Evolutionary conservation across 208 protist species (phyloP).

Genomic region (Trypanosoma avium): DNA sequence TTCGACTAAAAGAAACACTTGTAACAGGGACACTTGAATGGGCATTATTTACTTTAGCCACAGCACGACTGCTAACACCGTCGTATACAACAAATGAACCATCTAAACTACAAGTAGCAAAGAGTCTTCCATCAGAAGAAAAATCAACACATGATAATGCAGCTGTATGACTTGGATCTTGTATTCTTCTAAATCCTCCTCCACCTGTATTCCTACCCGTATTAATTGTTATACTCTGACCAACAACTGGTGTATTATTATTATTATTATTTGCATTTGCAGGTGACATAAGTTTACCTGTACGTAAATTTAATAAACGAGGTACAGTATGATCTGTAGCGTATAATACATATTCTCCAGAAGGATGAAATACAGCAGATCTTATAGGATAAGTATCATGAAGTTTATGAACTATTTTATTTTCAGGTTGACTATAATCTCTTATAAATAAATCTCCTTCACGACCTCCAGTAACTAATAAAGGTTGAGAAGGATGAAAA

Average conservation of each 20-base stretch:
- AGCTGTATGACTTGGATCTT: slow-evolving; percentile 53
- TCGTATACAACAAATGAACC: slow-evolving; percentile 79
- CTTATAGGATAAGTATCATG: slow-evolving; percentile 76
- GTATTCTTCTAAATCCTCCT: slow-evolving; percentile 6
- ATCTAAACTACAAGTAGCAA: slow-evolving; percentile 68
- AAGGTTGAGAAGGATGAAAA: slow-evolving; percentile 69
- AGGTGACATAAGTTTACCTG: slow-evolving; percentile 56
- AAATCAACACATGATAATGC: slow-evolving; percentile 67
- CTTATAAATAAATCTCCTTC: slow-evolving; percentile 69
- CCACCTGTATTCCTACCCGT: neutral
- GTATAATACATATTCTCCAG: slow-evolving; percentile 77
- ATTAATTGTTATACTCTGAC: neutral
- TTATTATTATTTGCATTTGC: slow-evolving; percentile 19
- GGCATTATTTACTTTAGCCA: slow-evolving; percentile 53
- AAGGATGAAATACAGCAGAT: slow-evolving; percentile 67
- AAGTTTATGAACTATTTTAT: slow-evolving; percentile 55
- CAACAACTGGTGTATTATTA: slow-evolving; percentile 17
- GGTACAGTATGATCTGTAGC: slow-evolving; percentile 72
- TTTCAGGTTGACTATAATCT: slow-evolving; percentile 64
- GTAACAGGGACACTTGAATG: slow-evolving; percentile 81
- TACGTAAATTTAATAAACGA: slow-evolving; percentile 71
- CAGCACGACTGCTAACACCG: slow-evolving; percentile 63
- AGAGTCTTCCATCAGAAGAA: slow-evolving; percentile 54
- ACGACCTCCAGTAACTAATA: slow-evolving; percentile 62
- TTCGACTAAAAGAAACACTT: slow-evolving; percentile 77